Base-by-base conservation (phyloP, 371 early-diverging fungal genomes). In the Batrachochytrium dendrobatidis region DNA sequence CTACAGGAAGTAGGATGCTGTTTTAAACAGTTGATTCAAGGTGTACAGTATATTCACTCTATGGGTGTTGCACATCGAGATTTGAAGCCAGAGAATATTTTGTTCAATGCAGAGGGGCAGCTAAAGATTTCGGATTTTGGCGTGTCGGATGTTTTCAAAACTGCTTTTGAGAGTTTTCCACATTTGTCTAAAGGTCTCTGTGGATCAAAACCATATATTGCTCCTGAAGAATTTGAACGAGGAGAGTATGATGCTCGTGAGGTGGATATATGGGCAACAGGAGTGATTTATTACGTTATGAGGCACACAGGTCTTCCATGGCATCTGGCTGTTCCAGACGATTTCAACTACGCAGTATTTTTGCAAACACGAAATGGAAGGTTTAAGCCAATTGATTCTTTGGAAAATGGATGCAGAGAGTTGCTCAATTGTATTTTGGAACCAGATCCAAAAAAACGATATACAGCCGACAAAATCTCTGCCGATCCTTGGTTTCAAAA, bases 61-160 rank as follows among this genome's bases (percentile, higher is more conserved):
- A 57, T 74, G 20, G 82, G 82, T 30, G 74, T 84, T 34, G 69
- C 68, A 4, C 84, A 84, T 57, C 63, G 84, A 10, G 82, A 84
- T 62, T 62, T 75, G 15, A 76, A 76, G 59, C 74, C 74, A 3
- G 61, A 69, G 53, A 70, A 70, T 52, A 56, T 67, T 50, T 45
- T 67, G n/a, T 65, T 70, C 55, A 63, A 67, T 34, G 33, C 50
- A 2, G 30, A 59, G 6, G 59, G 54, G 17, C 44, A 53, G 7
- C 70, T 94, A 53, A 94, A 94, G 67, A 85, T 95, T 49, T 88
- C 89, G 32, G 97, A 96, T 68, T 94, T 95, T 81, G 94, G 97
- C n/a, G 51, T 55, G 12, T 60, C 62, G n/a, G 81, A 82, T 24
- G 89, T 90, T 28, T 89, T 80, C 65, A 79, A 83, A 58, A 76